Percentiles rank a stretch among this genome's conserved stretches.
Conservation (phyloP, 2,329 filamentous ascomycete genomes). For the Leptographium procerum region DNA sequence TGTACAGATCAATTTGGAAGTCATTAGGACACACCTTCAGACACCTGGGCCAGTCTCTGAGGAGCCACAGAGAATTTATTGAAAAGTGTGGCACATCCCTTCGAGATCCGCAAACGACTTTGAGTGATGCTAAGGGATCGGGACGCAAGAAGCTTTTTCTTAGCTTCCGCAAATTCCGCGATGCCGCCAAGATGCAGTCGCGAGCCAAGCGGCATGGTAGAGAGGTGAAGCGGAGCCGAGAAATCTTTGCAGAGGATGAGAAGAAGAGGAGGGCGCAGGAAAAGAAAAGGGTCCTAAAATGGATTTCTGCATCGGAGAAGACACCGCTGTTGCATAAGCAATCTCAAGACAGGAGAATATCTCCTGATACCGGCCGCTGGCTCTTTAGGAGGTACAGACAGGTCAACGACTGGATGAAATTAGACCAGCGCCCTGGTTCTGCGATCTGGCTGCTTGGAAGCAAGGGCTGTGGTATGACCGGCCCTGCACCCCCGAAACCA, state of each 20-base stretch:
- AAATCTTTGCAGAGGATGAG: too few species aligned
- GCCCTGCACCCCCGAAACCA: not conserved
- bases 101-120: not conserved
- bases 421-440: not conserved
- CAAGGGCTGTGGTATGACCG: not conserved
- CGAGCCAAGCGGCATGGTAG: too few species aligned
- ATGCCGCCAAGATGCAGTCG: too few species aligned
- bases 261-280: not conserved
- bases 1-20: not conserved
- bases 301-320: not conserved
- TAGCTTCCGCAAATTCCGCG: too few species aligned
- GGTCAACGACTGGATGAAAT: not conserved
- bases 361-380: not conserved
- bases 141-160: too few species aligned
- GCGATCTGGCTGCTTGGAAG: not conserved
- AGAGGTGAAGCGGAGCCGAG: too few species aligned
- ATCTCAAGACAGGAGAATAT: not conserved
- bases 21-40: not conserved
- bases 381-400: not conserved
- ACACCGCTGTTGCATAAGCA: not conserved
- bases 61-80: not conserved
- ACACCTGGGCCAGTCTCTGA: not conserved
- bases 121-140: not conserved
- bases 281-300: not conserved
- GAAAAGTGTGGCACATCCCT: not conserved